Evolutionary conservation across 371 early-diverging fungal species (phyloP), one percentile per base, ranked within the genome.

Genomic region (Mucor piriformis): DNA sequence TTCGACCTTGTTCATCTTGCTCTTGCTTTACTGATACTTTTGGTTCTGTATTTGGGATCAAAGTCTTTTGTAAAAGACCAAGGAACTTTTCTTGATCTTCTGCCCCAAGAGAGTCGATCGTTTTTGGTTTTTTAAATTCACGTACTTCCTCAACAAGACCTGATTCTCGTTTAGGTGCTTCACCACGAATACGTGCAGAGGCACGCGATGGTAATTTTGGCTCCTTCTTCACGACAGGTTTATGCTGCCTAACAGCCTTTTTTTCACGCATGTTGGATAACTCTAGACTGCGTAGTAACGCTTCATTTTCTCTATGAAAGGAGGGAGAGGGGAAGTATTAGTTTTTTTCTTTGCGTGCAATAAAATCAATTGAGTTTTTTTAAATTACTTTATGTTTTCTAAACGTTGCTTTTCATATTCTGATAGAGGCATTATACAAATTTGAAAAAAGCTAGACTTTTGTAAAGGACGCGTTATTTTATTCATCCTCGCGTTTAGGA

Each of bases 361-460:
- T 18, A 20, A 42, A 20, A 42, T 18, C 5, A n/a, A 11, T 0
- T 8, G 5, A 23, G 3, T n/a, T 44, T 33, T 38, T n/a, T 51
- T 20, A 23, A 42, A 24, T 58, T 81, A 77, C 73, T 63, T 57
- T 46, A 82, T 82, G 43, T 82, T 82, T 34, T 74, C 75, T 38
- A 70, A 50, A 21, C 77, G 72, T 48, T 72, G 54, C 51, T 74
- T 70, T 59, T 79, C 80, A 61, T 79, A 79, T 42, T 66, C 75
- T 24, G 75, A 74, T 23, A 73, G 34, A 18, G 46, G 4, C 46
- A 50, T 20, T 13, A 35, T 29, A 24, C 13, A 16, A 49, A 48
- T 50, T 62, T 85, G 93, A 61, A 94, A 72, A 74, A 95, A 92
- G 32, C 95, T 94, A 13, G 91, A 88, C 64, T 95, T 93, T 61